These are phyloP conservation scores for Camellia japonica DNA, from an alignment of 148 eudicot species.

Conservation along the genomic window DNA sequence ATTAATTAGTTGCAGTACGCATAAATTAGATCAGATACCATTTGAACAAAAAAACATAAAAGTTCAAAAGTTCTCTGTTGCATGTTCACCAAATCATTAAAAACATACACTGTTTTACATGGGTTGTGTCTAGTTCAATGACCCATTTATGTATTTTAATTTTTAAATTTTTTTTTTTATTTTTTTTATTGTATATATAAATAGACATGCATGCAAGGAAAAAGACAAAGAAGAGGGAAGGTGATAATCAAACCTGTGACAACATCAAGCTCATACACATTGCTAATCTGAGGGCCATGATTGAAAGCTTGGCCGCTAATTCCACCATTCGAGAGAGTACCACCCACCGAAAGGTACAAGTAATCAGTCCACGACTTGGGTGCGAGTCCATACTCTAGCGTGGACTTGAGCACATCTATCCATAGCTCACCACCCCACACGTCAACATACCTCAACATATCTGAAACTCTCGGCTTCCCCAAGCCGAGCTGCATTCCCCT, in stretches of 20 bases:
- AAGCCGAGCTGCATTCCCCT: background rate
- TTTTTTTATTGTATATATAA: background rate
- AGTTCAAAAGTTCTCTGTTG: constrained; percentile 1
- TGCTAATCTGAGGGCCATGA: constrained; percentile 89
- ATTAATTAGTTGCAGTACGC: background rate
- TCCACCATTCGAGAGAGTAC: constrained; percentile 95
- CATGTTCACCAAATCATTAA: background rate
- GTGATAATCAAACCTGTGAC: constrained; percentile 56
- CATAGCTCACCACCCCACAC: constrained; percentile 96
- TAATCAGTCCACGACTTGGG: constrained; percentile 96
- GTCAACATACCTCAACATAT: constrained; percentile 52
- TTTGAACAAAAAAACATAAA: background rate
- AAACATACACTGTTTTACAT: background rate
- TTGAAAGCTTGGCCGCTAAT: constrained; percentile 93
- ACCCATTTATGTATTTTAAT: too few relatives aligned
- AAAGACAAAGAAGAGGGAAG: background rate
- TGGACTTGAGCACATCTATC: constrained; percentile 78
- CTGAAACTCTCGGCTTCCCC: constrained; percentile 32
- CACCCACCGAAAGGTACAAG: constrained; percentile 88
- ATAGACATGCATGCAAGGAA: background rate
- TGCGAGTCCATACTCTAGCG: constrained; percentile 78
- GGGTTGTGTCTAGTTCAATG: too few relatives aligned
- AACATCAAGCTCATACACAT: constrained; percentile 72
- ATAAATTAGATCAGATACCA: background rate
- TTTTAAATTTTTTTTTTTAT: background rate